Evolutionary conservation across 345 rosid species (phyloP).

Genomic region (Eutrema japonicum): DNA sequence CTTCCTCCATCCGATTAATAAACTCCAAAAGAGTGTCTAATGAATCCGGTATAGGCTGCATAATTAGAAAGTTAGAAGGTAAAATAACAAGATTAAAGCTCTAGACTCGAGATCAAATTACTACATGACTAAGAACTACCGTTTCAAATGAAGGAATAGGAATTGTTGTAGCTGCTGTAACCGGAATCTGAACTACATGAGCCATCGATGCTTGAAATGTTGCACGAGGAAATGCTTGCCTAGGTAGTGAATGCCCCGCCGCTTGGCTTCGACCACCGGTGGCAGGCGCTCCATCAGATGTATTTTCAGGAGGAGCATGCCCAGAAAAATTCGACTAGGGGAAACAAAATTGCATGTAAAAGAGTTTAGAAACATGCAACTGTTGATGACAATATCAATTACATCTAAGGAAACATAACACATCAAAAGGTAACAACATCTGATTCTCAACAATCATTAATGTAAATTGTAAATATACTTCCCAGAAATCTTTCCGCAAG

Average conservation of each 20-base stretch:
- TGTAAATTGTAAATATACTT: not conserved
- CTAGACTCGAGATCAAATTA: not conserved
- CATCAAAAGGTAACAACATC: not conserved
- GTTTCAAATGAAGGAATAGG: conserved; percentile 69
- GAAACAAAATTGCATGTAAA: conserved; percentile 16
- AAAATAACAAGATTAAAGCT: conserved; percentile 25
- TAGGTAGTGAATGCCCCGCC: conserved; percentile 56
- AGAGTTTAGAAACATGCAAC: conserved; percentile 6
- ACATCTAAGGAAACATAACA: conserved; percentile 11
- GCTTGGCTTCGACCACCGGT: conserved; percentile 54
- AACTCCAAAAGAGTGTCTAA: conserved; percentile 74
- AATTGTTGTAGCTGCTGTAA: conserved; percentile 52
- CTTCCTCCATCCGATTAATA: conserved; percentile 73
- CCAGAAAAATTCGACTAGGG: conserved; percentile 55
- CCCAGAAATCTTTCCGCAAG: not conserved
- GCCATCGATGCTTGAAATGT: conserved; percentile 56
- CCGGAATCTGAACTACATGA: conserved; percentile 70
- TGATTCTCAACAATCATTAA: conserved; percentile 6
- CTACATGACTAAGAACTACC: conserved; percentile 45
- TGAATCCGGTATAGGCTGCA: conserved; percentile 91
- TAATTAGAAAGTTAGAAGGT: conserved; percentile 14
- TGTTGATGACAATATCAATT: not conserved
- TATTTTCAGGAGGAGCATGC: conserved; percentile 60
- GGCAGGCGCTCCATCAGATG: conserved; percentile 47
- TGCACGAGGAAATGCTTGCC: conserved; percentile 58